Evolutionary conservation across 1,139 yeast species (phyloP).

Genomic region (Saccharomyces hybrid): DNA sequence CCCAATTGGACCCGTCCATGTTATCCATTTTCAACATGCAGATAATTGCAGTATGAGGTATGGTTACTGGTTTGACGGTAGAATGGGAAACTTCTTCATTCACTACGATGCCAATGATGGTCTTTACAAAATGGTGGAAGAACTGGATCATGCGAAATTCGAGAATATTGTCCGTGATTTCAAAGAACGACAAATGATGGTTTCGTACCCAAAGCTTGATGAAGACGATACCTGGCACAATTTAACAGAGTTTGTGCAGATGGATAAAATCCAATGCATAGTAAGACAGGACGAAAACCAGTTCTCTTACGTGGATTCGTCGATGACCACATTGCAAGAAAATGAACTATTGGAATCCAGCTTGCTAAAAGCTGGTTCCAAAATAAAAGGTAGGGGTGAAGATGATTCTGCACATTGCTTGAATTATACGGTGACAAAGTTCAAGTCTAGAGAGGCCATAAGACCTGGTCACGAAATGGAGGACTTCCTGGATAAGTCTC

Average conservation of each 20-base stretch:
- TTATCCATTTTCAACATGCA: conserved; percentile 23
- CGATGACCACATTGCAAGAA: conserved; percentile 38
- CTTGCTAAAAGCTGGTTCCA: conserved; percentile 18
- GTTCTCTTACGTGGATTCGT: conserved; percentile 29
- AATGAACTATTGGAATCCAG: conserved; percentile 31
- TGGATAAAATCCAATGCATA: conserved; percentile 13
- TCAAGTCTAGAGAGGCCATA: conserved; percentile 34
- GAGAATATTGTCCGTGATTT: conserved; percentile 9
- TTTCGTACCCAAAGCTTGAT: conserved; percentile 20
- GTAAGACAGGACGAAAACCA: background rate
- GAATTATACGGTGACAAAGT: conserved; percentile 33
- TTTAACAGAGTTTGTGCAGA: conserved; percentile 13
- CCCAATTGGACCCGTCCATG: conserved; percentile 18
- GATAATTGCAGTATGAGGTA: conserved; percentile 18
- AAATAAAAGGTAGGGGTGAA: conserved; percentile 22
- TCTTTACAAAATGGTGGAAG: conserved; percentile 7
- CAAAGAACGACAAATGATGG: conserved; percentile 11
- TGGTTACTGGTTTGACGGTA: conserved; percentile 27
- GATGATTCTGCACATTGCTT: conserved; percentile 25
- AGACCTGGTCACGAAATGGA: conserved; percentile 32
- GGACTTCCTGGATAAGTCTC: conserved; percentile 39
- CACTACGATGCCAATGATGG: conserved; percentile 9
- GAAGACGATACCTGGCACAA: conserved; percentile 18
- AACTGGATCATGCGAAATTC: conserved; percentile 10
- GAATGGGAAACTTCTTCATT: conserved; percentile 9